Base-by-base conservation (phyloP, 768 basidiomycete species). In the Podaxis rugospora region DNA sequence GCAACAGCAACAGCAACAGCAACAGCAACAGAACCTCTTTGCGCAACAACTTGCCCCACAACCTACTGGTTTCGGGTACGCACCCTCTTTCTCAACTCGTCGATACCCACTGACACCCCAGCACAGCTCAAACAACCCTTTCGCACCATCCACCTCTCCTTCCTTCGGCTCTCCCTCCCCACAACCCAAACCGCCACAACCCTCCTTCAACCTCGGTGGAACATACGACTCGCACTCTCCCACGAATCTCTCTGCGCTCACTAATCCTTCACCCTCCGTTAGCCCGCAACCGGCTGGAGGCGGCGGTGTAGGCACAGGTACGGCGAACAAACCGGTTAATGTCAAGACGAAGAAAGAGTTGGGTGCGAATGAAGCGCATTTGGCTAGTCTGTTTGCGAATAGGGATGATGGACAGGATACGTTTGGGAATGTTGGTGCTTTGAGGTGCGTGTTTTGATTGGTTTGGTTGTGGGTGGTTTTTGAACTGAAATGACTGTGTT, bases 381-480 rank as follows among this genome's bases (percentile, higher is more conserved):
- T 99, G 56, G 95, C 95, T 2, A 78, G 73, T 56, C 73, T 98
- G 66, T 87, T 98, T 64, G 95, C 92, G 5, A 92, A 91, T 68
- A 81, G 89, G 54, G 95, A 97, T 59, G 94, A 92, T 66, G 96
- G 97, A 1, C 78, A 90, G 70, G 97, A 99, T 74, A 96, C 96
- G 56, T 98, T 98, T 69, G 96, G 96, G 54, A 99, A 98, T 71
- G 67, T 85, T 35, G 96, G 96, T 18, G 63, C 78, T 55, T 70
- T 32, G 32, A 32, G 32, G 32, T 32, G 32, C 32, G 32, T 32
- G 7, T 32, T 32, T 32, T 32, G 32, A 32, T 32, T 32, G 1
- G 28, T 32, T 32, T 32, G 28, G 28, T 32, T 32, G 7, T 6
- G 28, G 7, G 28, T 32, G 32, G 27, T 28, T 32, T 6, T 32